Evolutionary conservation across 257 asterid genomes (phyloP), one percentile per base, ranked within the genome.

Genomic region (Buddleja alternifolia): DNA sequence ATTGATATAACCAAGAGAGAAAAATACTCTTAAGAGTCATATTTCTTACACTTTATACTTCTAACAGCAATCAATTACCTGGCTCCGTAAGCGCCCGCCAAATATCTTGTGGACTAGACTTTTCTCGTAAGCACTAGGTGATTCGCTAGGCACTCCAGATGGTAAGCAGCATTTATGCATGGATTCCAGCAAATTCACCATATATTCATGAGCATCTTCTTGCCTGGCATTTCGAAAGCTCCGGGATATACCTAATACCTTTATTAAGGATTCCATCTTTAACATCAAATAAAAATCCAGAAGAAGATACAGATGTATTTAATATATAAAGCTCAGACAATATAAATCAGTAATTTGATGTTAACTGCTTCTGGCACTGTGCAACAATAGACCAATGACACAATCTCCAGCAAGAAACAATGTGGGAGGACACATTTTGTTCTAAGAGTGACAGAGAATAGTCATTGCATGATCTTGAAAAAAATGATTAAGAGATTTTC

Each of bases 131-230:
- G 99, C 99, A 75, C 80, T 71, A 24, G 95, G 95, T 12, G 99
- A 93, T 81, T 93, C 99, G 4, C 91, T 90, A 3, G 99, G 92
- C 78, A 93, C 92, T 15, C 97, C 99, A 55, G 95, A 84, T 32
- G 99, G 97, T 73, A 93, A 82, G 85, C 99, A 93, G 78, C 99
- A 93, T 73, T 86, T 93, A 80, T 93, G 99, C 99, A 93, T 93
- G 4, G 96, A 88, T 77, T 93, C 99, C 9, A 93, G 87, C 65
- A 93, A 82, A 85, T 93, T 83, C 71, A 91, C 96, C 99, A 93
- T 93, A 77, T 93, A 93, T 73, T 93, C 99, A 48, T 93, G 99
- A 9, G 99, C 99, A 78, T 93, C 99, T 81, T 93, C 99, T 81
- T 93, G 99, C 70, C 96, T 84, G 8, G 95, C 83, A 79, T 81